Evolutionary conservation across 371 early-diverging fungal species (phyloP).

Genomic region (Lichtheimia corymbifera): DNA sequence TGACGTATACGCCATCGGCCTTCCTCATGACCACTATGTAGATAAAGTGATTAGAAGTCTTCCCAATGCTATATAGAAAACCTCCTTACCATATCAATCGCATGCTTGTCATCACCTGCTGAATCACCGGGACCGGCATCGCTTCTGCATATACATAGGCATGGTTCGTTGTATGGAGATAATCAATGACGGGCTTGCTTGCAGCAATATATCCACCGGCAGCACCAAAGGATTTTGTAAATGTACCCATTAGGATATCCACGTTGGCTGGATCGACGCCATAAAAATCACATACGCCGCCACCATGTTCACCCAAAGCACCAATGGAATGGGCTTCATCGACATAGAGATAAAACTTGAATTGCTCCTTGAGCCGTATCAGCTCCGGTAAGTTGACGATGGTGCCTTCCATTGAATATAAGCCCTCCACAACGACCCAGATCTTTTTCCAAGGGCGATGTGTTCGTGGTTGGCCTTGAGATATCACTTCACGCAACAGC

Average conservation of each 20-base stretch:
- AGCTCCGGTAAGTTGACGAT: constrained; percentile 91
- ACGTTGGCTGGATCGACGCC: constrained; percentile 88
- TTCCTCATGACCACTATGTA: constrained; percentile 74
- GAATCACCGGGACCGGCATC: constrained; percentile 89
- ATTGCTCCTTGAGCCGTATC: constrained; percentile 91
- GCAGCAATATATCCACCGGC: constrained; percentile 98
- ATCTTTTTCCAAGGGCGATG: constrained; percentile 99
- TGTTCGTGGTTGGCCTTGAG: constrained; percentile 98
- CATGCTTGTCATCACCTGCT: constrained; percentile 92
- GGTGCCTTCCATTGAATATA: constrained; percentile 99
- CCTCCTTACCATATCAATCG: constrained; percentile 64
- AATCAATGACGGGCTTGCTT: constrained; percentile 77
- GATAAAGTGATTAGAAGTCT: background rate
- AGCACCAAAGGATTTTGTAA: constrained; percentile 99
- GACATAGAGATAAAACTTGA: constrained; percentile 96
- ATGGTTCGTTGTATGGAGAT: constrained; percentile 82
- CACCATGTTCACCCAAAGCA: constrained; percentile 91
- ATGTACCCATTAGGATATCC: constrained; percentile 99
- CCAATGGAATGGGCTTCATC: constrained; percentile 99
- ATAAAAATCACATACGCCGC: constrained; percentile 98
- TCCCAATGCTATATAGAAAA: background rate
- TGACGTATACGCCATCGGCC: constrained; percentile 83
- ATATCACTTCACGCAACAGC: constrained; percentile 88
- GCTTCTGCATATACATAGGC: constrained; percentile 93
- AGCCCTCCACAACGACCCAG: constrained; percentile 96